Evolutionary conservation across 1,284 basidiomycete species (phyloP), one percentile per base, ranked within the genome.

Genomic region (Trichosporon faecale): DNA sequence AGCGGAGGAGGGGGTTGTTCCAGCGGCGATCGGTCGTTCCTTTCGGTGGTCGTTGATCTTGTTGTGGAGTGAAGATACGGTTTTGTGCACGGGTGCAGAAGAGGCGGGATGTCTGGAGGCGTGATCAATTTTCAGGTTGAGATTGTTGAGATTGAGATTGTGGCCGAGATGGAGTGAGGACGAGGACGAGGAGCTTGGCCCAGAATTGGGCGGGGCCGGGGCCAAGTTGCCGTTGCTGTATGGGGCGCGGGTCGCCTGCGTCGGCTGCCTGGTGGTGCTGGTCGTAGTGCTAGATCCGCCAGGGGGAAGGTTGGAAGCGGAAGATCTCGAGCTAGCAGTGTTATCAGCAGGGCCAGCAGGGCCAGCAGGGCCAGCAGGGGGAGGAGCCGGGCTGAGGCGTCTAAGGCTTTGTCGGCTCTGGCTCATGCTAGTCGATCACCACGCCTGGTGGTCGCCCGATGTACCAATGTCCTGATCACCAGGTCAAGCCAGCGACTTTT

Each of bases 391-490:
- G 29, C 57, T 61, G 57, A 61, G 57, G 57, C 57, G 57, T 61
- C 57, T 29, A 61, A 61, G 57, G 27, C 57, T 61, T 29, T 61
- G 57, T 29, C 57, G 57, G 27, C 57, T 61, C 57, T 61, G 57
- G 57, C 57, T 61, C 57, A 61, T 61, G 16, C 57, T 61, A 33
- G 27, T 16, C 25, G 25, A 29, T 25, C 25, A 23, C 27, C n/a
- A n/a, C n/a, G n/a, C n/a, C 25, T 7, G 14, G 27, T 16, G 12
- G 23, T 12, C 23, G 21, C 23, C 40, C 18, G 40, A n/a, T n/a
- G 40, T 44, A 14, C 18, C 18, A 18, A n/a, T 46, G 21, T 46
- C 44, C 44, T 46, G 44, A 46, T 46, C 6, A 14, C 44, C 5
- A 46, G 18, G 18, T 2, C 8, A 5, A 18, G 16, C 40, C 40